Evolutionary conservation across 2,329 filamentous ascomycete species (phyloP).

Genomic region (Dothistroma pini): DNA sequence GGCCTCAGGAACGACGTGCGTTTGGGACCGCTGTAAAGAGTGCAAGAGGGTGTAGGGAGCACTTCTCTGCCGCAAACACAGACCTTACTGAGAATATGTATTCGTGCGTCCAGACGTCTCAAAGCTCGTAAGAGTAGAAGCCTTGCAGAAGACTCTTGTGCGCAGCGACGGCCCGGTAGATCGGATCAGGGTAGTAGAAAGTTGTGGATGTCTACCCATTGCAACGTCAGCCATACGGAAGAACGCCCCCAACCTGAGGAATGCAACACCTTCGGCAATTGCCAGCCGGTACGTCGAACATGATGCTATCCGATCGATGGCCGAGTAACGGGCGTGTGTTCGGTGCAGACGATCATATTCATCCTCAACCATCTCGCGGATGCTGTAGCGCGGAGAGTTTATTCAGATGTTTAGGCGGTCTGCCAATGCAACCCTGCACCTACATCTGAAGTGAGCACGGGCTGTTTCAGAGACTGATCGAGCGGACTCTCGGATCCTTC

Average conservation of each 20-base stretch:
- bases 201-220: constrained; percentile 18
- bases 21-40: constrained; percentile 15
- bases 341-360: constrained; percentile 14
- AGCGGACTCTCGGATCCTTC: constrained; percentile 26
- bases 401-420: constrained; percentile 25
- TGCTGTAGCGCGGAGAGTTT: constrained; percentile 9
- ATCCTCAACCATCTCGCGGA: constrained; percentile 12
- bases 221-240: constrained; percentile 21
- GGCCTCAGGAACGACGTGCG: constrained; percentile 12
- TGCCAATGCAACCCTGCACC: constrained; percentile 23
- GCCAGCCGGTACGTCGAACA: constrained; percentile 5
- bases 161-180: constrained; percentile 20
- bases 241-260: constrained; percentile 31
- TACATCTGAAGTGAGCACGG: constrained; percentile 23
- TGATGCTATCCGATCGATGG: constrained; percentile 9
- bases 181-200: constrained; percentile 22
- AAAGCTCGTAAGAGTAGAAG: constrained; percentile 15
- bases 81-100: constrained; percentile 33
- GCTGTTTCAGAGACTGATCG: constrained; percentile 30
- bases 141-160: constrained; percentile 27
- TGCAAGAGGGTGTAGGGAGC: constrained; percentile 23
- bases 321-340: constrained; percentile 11
- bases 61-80: constrained; percentile 11
- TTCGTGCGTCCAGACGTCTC: constrained; percentile 22
- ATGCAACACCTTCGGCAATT: constrained; percentile 27